Conservation (phyloP, 202 grass and related monocot genomes). For the Setaria italica region DNA sequence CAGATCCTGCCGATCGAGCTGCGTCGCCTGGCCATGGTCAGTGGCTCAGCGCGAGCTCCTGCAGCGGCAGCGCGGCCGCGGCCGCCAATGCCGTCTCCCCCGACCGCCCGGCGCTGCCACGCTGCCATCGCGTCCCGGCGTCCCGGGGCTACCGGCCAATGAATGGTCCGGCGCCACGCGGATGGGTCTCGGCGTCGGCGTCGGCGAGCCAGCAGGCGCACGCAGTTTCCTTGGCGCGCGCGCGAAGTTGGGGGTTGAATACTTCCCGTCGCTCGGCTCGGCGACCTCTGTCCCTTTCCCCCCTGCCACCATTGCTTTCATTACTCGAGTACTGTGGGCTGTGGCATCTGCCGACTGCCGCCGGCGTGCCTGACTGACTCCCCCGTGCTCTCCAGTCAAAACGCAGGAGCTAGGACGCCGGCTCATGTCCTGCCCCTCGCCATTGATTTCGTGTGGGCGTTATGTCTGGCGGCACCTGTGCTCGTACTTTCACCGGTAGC, state of each 20-base stretch:
- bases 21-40: background rate
- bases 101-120: background rate
- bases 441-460: background rate
- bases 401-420: no score
- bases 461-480: background rate
- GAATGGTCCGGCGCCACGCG: background rate
- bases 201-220: background rate
- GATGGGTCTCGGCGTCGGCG: background rate
- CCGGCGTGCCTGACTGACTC: background rate
- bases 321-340: no score
- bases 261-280: background rate
- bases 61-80: background rate
- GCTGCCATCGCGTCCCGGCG: background rate
- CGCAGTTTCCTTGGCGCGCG: background rate
- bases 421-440: background rate
- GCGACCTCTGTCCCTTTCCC: background rate
- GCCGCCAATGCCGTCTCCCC: background rate
- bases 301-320: background rate
- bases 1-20: background rate
- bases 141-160: background rate
- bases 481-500: background rate
- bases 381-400: background rate
- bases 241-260: slow-evolving; percentile 20
- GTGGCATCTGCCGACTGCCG: no score
- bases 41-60: background rate